Base-by-base conservation (phyloP, 1,284 basidiomycete species). In the Ustilago xerochloae region DNA sequence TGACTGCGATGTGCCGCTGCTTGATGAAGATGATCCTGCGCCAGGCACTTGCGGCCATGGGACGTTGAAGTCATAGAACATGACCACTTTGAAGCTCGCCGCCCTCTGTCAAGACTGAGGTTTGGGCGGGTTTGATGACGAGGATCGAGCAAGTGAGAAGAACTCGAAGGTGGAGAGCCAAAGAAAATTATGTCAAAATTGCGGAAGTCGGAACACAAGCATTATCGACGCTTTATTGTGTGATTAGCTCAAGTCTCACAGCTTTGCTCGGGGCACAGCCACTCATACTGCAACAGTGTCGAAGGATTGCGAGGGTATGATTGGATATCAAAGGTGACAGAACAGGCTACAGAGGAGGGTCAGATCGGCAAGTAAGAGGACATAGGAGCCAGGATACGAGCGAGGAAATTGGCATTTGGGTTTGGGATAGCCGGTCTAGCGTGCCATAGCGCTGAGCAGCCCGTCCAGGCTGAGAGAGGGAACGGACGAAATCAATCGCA, bases 21-120 rank as follows among this genome's bases (percentile, higher is more conserved):
- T 33, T 13, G 62, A 53, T 2, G 63, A 58, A 7, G 49, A 51
- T 6, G 63, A 35, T 13, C 24, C 30, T 3, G 51, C 30, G 32
- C 45, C 65, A 1, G 46, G 18, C 12, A 32, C 41, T 22, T 64
- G 57, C 4, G 79, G 79, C 79, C 79, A 81, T 4, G 79, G 75
- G 4, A 81, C 56, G 36, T 79, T 79, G 47, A 81, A 61, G 46
- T 81, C 79, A 57, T 78, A 79, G 39, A 79, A 79, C 79, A 81
- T 81, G 36, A 6, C 22, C 12, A n/a, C 38, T 29, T 2, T 7
- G 4, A 30, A n/a, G 18, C 7, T 26, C 2, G 32, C 13, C 18
- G 5, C 16, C 18, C 24, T 15, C 20, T 51, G 49, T 9, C 8
- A 5, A 16, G 10, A 36, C 10, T 8, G 38, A 35, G 18, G 13